Conservation (phyloP, 2,329 filamentous ascomycete species). For the Penicillium sp. region DNA sequence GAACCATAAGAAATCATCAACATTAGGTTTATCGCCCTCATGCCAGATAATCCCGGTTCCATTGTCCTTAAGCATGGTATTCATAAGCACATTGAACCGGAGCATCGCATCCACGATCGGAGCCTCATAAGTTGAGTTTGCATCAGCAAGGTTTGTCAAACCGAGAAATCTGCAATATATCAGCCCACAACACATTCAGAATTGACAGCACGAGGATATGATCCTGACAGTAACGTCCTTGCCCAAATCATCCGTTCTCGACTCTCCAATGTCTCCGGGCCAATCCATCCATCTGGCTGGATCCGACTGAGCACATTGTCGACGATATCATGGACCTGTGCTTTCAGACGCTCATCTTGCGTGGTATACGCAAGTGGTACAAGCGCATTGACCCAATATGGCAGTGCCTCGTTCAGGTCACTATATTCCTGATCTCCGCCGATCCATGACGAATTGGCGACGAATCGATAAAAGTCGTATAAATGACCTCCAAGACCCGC, state of each 20-base stretch:
- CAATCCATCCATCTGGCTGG: slow-evolving; percentile 58
- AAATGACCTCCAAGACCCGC: slow-evolving; percentile 56
- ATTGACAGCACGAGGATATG: too few species aligned
- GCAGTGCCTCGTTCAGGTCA: slow-evolving; percentile 54
- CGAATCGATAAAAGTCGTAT: slow-evolving; percentile 58
- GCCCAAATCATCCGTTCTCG: slow-evolving; percentile 55
- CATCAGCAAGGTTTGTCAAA: slow-evolving; percentile 50
- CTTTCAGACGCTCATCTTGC: slow-evolving; percentile 51
- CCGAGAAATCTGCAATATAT: slow-evolving; percentile 47
- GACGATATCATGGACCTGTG: slow-evolving; percentile 48
- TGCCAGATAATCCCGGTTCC: slow-evolving; percentile 53
- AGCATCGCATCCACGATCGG: slow-evolving; percentile 53
- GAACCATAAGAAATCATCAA: slow-evolving; percentile 35
- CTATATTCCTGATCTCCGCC: slow-evolving; percentile 56
- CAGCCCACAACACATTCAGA: neutral
- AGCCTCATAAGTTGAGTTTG: slow-evolving; percentile 43
- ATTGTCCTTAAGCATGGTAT: slow-evolving; percentile 57
- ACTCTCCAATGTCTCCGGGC: slow-evolving; percentile 48
- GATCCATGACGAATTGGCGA: slow-evolving; percentile 53
- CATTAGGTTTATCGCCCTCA: slow-evolving; percentile 44
- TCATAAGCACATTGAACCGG: slow-evolving; percentile 51
- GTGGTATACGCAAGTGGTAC: slow-evolving; percentile 57
- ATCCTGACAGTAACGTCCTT: slow-evolving; percentile 39
- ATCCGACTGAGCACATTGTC: slow-evolving; percentile 53
- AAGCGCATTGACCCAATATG: slow-evolving; percentile 61